Evolutionary conservation across 228 moss, liverwort and hornwort genomes (phyloP), one percentile per base, ranked within the genome.

Genomic region (Sphagnum fallax): DNA sequence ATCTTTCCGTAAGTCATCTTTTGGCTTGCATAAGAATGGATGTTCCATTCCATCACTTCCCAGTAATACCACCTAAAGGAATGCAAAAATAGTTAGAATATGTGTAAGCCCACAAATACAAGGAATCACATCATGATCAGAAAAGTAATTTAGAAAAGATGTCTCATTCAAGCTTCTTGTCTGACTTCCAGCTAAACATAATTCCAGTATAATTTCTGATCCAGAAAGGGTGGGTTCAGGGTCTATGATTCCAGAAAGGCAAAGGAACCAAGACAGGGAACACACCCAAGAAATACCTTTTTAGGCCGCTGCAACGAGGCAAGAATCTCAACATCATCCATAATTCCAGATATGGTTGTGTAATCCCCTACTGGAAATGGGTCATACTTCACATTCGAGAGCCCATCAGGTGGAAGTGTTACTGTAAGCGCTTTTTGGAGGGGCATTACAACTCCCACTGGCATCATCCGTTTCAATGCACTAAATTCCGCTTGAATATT

Each of bases 1-100:
- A 76, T 98, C 98, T 76, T 98, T 98, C 60, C 98, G 90, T 51
- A 98, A 77, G 72, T 98, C 98, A 71, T 98, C 98, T 74, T 98
- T 98, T 6, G 98, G 98, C 72, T 98, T 98, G 72, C 98, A 98
- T 51, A 98, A 73, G 65, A 98, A 98, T 48, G 98, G 98, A 76
- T 98, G 98, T 77, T 89, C 86, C 52, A 83, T 71, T 59, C 98
- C 98, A 71, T 98, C 98, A 73, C 98, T 94, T 51, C 91, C 93
- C 60, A 94, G 67, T 13, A 98, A 82, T 62, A 92, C 89, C 70
- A 98, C 97, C 94, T 89, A 65, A 62, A 82, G 51, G 16, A 69
- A 76, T 69, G 64, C 69, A 67, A 32, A 32, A 32, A 32, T 32
- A 32, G 32, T 32, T 32, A 32, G 32, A 32, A 32, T 32, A 32